Percentiles rank a stretch among this genome's conserved stretches.
Evolutionary conservation across 768 basidiomycete genomes (phyloP).

Genomic region (Phaeotremella skinneri): DNA sequence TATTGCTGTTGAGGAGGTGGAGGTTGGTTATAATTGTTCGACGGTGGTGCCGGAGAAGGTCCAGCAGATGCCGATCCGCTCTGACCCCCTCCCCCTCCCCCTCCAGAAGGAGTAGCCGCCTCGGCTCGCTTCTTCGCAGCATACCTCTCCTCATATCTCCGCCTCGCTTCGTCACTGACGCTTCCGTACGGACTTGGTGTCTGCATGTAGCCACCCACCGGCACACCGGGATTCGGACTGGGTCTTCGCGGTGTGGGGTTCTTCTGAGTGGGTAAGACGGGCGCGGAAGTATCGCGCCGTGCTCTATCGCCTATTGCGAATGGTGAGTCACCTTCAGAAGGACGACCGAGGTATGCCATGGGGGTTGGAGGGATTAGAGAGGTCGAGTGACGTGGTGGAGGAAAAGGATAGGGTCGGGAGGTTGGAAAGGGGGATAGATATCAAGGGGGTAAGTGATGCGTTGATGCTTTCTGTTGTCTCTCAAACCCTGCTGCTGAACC

Average conservation of each 20-base stretch:
- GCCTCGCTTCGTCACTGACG: conserved; percentile 44
- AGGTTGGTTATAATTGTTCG: conserved; percentile 9
- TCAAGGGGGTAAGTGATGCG: too few species aligned
- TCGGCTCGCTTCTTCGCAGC: conserved; percentile 40
- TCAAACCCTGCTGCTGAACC: too few species aligned
- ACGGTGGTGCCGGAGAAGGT: conserved; percentile 13
- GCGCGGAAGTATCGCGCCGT: conserved; percentile 43
- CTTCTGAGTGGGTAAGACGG: conserved; percentile 40
- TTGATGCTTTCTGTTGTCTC: too few species aligned
- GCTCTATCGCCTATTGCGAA: conserved; percentile 47
- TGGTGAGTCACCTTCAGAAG: conserved; percentile 41
- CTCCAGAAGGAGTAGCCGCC: conserved; percentile 21
- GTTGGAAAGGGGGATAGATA: neutral
- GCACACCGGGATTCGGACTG: conserved; percentile 12
- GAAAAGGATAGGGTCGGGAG: too few species aligned
- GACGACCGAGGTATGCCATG: conserved; percentile 35
- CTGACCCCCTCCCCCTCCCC: conserved; percentile 13
- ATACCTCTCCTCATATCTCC: conserved; percentile 48
- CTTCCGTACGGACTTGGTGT: conserved; percentile 40
- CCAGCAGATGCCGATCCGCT: neutral
- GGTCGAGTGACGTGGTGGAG: too few species aligned
- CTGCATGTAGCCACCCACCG: conserved; percentile 18
- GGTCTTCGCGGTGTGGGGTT: conserved; percentile 37
- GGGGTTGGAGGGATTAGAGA: neutral
- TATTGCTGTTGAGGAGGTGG: conserved; percentile 3